These are phyloP conservation scores for Trypanosomatidae sp. DNA, from an alignment of 208 protist genomes.

Conservation along the genomic window DNA sequence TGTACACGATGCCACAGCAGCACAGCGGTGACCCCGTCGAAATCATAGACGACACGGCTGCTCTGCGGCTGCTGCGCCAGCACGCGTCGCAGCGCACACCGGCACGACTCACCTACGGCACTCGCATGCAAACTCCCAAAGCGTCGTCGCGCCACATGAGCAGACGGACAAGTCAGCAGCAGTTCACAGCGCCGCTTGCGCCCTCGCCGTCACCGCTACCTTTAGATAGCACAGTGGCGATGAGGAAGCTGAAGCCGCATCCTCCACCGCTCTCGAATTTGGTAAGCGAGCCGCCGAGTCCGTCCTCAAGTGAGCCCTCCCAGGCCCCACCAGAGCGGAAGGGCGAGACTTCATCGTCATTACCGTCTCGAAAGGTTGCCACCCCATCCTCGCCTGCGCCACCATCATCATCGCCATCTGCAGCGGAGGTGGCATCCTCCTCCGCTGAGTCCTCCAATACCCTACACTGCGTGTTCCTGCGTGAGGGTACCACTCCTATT, in stretches of 20 bases:
- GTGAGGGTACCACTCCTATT: neutral
- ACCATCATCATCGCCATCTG: neutral
- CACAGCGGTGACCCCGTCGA: conserved; percentile 1
- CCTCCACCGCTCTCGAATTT: conserved; percentile 3
- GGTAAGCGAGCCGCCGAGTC: neutral
- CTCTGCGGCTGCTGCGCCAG: conserved; percentile 25
- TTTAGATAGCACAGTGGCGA: neutral
- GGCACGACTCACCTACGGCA: conserved; percentile 32
- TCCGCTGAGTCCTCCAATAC: neutral
- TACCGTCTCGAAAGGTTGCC: neutral
- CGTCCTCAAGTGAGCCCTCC: neutral
- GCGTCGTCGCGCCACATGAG: neutral
- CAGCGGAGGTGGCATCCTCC: neutral
- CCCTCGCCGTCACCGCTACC: neutral
- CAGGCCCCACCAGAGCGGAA: neutral
- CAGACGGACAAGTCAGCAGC: conserved; percentile 9
- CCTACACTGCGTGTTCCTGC: conserved; percentile 9
- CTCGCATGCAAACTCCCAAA: neutral
- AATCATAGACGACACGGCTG: conserved; percentile 21
- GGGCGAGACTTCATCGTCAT: neutral
- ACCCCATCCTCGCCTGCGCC: neutral
- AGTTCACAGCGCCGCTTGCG: neutral
- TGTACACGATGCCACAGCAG: conserved; percentile 5
- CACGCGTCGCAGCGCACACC: conserved; percentile 30
- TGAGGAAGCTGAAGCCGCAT: neutral